Evolutionary conservation across 208 protist species (phyloP).

Genomic region (Wallacemonas collosoma): DNA sequence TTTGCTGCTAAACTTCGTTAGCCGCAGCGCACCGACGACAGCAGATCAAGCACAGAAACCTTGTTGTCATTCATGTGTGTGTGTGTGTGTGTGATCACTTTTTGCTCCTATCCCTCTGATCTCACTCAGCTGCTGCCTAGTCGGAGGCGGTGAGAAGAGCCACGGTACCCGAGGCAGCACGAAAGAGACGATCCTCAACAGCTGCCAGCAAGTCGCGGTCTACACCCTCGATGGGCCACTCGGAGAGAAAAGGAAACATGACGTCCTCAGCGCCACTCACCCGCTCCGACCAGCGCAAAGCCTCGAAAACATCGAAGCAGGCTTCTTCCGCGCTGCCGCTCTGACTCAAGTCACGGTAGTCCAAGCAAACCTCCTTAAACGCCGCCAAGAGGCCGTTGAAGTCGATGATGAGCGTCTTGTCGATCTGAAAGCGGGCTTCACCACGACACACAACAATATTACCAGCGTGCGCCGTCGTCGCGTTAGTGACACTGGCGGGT

Average conservation of each 20-base stretch:
- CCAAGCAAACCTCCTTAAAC: constrained; percentile 43
- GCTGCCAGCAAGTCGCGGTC: constrained; percentile 71
- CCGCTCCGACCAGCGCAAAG: constrained; percentile 80
- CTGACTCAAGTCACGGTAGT: constrained; percentile 71
- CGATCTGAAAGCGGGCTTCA: constrained; percentile 25
- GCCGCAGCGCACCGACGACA: background rate
- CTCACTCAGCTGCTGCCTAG: background rate
- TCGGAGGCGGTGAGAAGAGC: constrained; percentile 24
- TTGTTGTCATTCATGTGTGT: background rate
- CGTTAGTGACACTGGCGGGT: constrained; percentile 43
- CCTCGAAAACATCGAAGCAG: constrained; percentile 81
- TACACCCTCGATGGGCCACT: constrained; percentile 48
- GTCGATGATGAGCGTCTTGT: constrained; percentile 68
- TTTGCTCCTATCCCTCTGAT: background rate
- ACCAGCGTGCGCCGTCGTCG: background rate
- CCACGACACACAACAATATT: constrained; percentile 34
- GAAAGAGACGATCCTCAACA: constrained; percentile 90
- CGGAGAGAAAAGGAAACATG: constrained; percentile 87
- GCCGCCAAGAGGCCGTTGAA: constrained; percentile 55
- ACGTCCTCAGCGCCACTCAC: constrained; percentile 59
- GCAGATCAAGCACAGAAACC: background rate
- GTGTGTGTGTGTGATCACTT: constrained; percentile 1
- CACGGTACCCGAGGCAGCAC: constrained; percentile 85
- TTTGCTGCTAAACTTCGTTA: no score
- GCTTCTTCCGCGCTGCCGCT: constrained; percentile 61